Conservation (phyloP, 345 rosid species). For the Ceriops decandra region DNA sequence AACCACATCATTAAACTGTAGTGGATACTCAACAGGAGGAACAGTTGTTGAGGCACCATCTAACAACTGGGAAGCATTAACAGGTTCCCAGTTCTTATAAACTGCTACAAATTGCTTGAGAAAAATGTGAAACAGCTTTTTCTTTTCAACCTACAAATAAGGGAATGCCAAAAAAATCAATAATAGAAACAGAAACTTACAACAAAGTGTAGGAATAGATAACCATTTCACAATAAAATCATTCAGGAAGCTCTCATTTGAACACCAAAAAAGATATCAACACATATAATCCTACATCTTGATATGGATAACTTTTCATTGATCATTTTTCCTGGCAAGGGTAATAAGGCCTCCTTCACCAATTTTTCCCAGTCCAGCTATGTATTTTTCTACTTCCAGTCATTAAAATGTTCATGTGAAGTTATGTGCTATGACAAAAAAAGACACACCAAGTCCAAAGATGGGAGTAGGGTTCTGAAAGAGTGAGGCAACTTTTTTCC, state of each 20-base stretch:
- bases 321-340: background rate
- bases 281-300: background rate
- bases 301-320: background rate
- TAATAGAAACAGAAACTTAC: background rate
- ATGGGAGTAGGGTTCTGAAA: too few species aligned
- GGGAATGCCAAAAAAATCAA: constrained; percentile 5
- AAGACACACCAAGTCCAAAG: background rate
- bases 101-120: constrained; percentile 54
- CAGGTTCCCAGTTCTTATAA: constrained; percentile 63
- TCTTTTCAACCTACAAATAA: constrained; percentile 53
- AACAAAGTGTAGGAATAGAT: background rate
- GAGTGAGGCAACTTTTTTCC: too few species aligned
- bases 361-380: background rate
- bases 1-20: constrained; percentile 26
- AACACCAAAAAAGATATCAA: background rate
- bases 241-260: background rate
- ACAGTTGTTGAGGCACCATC: constrained; percentile 35
- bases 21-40: constrained; percentile 32
- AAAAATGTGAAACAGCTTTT: constrained; percentile 48
- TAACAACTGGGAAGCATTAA: constrained; percentile 34
- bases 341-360: background rate
- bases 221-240: background rate
- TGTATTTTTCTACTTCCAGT: background rate
- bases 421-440: background rate
- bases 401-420: background rate